These are phyloP conservation scores for Porcisia deanei DNA, from an alignment of 208 protist genomes.

Conservation along the genomic window DNA sequence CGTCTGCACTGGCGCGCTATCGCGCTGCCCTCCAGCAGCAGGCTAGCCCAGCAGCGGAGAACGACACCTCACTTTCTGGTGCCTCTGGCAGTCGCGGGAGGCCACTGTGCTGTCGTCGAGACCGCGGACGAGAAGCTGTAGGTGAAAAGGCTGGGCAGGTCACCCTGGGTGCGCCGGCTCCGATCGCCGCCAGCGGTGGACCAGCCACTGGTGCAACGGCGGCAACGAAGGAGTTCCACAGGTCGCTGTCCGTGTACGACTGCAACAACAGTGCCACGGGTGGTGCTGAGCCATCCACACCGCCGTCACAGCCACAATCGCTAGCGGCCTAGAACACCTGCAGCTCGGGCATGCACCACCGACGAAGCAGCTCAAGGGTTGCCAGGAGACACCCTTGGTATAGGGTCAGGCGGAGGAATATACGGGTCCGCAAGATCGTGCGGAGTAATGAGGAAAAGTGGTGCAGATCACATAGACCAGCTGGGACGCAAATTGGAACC, in stretches of 20 bases:
- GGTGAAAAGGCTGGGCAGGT: conserved; percentile 50
- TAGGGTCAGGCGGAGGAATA: conserved; percentile 58
- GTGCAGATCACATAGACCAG: conserved; percentile 47
- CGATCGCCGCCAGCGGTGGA: conserved; percentile 45
- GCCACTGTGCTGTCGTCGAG: conserved; percentile 36
- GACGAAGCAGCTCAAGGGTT: conserved; percentile 58
- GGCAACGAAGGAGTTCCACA: conserved; percentile 53
- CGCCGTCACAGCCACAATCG: not conserved
- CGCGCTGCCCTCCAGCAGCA: conserved; percentile 8
- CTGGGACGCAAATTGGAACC: conserved; percentile 58
- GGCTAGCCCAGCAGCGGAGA: conserved; percentile 17
- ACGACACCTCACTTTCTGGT: not conserved
- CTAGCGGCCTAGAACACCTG: conserved; percentile 32
- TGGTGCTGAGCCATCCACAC: not conserved
- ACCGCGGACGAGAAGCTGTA: conserved; percentile 46
- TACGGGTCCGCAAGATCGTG: conserved; percentile 28
- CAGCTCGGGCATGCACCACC: conserved; percentile 45
- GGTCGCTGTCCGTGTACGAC: conserved; percentile 19
- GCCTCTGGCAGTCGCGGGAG: conserved; percentile 8
- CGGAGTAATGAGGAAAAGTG: conserved; percentile 30
- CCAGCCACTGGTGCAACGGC: conserved; percentile 54
- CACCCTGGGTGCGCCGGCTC: conserved; percentile 39
- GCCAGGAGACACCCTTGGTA: conserved; percentile 64
- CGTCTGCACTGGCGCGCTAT: not conserved
- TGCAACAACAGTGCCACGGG: conserved; percentile 16